These are phyloP conservation scores for Pythium rhizo-oryzae DNA, from an alignment of 352 stramenopile species.

Conservation along the genomic window DNA sequence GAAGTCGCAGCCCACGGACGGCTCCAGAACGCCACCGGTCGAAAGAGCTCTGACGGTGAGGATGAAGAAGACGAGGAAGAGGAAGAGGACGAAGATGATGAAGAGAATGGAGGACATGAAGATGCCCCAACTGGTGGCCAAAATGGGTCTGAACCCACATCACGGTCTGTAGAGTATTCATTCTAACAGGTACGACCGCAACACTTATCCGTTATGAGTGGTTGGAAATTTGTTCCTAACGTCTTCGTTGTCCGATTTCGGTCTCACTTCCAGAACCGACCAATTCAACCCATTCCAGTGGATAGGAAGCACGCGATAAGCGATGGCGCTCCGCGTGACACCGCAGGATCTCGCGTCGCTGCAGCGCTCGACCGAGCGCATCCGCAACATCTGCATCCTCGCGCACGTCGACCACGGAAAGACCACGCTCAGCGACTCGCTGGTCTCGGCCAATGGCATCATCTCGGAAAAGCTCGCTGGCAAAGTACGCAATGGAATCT, in stretches of 20 bases:
- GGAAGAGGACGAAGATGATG: conserved; percentile 41
- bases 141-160: conserved; percentile 8
- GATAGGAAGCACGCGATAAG: neutral
- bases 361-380: conserved; percentile 75
- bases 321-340: conserved; percentile 42
- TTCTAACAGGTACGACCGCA: conserved; percentile 20
- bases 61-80: conserved; percentile 34
- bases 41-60: conserved; percentile 17
- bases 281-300: conserved; percentile 19
- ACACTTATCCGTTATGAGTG: neutral
- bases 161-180: conserved; percentile 28
- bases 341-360: conserved; percentile 55
- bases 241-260: neutral
- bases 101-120: conserved; percentile 25
- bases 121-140: conserved; percentile 17
- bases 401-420: conserved; percentile 95
- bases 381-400: conserved; percentile 96
- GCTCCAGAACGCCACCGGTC: conserved; percentile 3
- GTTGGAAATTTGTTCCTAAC: conserved; percentile 19
- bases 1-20: conserved; percentile 29
- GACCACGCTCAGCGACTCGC: conserved; percentile 93
- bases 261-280: neutral
- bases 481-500: conserved; percentile 38
- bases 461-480: conserved; percentile 96
- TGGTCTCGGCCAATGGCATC: conserved; percentile 97